Conservation (phyloP, 2,329 filamentous ascomycete species). For the Aureobasidium musti region DNA sequence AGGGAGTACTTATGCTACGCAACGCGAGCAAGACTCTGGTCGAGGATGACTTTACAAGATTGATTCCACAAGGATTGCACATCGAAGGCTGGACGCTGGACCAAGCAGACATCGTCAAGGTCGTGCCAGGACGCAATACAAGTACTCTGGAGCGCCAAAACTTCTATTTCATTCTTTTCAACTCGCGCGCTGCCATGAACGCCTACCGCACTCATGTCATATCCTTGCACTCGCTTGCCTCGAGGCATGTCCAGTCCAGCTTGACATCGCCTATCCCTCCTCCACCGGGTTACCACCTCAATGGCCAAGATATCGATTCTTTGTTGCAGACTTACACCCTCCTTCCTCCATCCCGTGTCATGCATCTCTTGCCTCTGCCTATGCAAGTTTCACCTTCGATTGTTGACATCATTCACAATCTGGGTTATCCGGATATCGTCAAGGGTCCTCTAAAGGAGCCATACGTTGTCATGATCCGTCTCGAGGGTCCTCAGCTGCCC, state of each 20-base stretch:
- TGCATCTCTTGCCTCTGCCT: constrained; percentile 38
- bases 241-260: constrained; percentile 46
- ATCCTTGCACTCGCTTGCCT: constrained; percentile 54
- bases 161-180: constrained; percentile 71
- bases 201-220: constrained; percentile 61
- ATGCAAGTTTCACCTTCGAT: constrained; percentile 37
- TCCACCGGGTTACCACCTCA: constrained; percentile 47
- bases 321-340: constrained; percentile 54
- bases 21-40: constrained; percentile 61
- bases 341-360: constrained; percentile 42
- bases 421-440: constrained; percentile 39
- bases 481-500: constrained; percentile 40
- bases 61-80: constrained; percentile 63
- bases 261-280: constrained; percentile 48
- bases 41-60: constrained; percentile 69
- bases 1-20: constrained; percentile 57
- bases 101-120: constrained; percentile 56
- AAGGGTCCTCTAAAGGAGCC: constrained; percentile 37
- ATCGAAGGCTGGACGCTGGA: constrained; percentile 65
- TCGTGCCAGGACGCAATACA: constrained; percentile 66
- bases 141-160: constrained; percentile 64
- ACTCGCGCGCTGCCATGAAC: constrained; percentile 58
- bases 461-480: constrained; percentile 40
- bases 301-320: constrained; percentile 51
- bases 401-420: constrained; percentile 41